Base-by-base conservation (phyloP, 495 filamentous ascomycete genomes). In the Penicillium pulvis region DNA sequence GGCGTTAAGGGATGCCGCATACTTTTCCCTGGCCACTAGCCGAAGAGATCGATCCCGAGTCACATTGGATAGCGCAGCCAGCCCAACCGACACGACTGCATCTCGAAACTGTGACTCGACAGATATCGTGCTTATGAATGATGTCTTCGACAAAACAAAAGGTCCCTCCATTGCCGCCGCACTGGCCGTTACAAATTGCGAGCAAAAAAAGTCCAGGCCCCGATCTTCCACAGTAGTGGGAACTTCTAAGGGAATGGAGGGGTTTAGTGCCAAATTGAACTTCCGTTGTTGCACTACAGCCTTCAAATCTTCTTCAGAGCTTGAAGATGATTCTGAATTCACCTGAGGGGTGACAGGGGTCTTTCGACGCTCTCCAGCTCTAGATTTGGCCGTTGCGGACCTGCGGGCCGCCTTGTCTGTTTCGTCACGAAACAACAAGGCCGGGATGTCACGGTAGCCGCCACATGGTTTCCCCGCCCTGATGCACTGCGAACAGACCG, bases 41-140 rank as follows among this genome's bases (percentile, higher is more conserved):
- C 24, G 51, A 28, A 66, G 35, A 7, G 55, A 31, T 35, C 56
- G 65, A 26, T 71, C 63, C 7, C 53, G 51, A 24, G 36, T 67
- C 39, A 69, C 57, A 49, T 71, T 71, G 20, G 68, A 53, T 42
- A 69, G 56, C 11, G 66, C 68, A 23, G 63, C 63, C 24, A 71
- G 48, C 2, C 68, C 68, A 52, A 69, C 66, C 30, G 66, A 50
- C n/a, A 67, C 33, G 14, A 62, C 36, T 7, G 65, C 63, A 57
- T 71, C 57, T 53, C 59, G 62, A 44, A 60, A 47, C 12, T 59
- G 41, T 41, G 35, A 26, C 24, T 64, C 53, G 11, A 35, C 28
- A 10, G 36, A 14, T 14, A 64, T 41, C 11, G 24, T 35, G 5
- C 19, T 24, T 1, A 69, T 43, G 16, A 59, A 56, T 9, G 45